These are phyloP conservation scores for Colletotrichum orbiculare DNA, from an alignment of 2,329 filamentous ascomycete species.

Conservation along the genomic window DNA sequence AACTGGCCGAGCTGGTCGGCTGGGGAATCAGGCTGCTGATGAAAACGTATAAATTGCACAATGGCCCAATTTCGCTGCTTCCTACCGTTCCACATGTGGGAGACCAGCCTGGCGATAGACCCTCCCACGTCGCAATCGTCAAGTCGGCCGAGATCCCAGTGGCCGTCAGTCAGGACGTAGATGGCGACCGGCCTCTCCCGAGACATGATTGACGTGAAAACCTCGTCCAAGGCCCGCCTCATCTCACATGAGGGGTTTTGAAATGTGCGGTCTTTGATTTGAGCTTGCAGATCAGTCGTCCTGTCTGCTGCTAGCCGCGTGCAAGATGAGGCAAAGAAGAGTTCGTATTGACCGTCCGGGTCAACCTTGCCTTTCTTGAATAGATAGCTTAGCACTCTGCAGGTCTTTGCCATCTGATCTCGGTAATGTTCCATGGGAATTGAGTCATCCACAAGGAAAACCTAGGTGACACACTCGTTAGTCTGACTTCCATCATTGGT, in stretches of 20 bases:
- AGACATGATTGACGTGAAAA: not conserved
- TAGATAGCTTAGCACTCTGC: not conserved
- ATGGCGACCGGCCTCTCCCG: not conserved
- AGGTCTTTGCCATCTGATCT: not conserved
- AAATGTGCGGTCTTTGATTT: not conserved
- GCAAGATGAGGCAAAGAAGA: not conserved
- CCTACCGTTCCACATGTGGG: not conserved
- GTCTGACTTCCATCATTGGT: not conserved
- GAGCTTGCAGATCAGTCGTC: not conserved
- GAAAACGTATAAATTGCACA: conserved; percentile 14
- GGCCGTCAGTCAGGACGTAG: conserved; percentile 9
- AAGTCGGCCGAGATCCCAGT: not conserved
- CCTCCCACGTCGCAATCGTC: not conserved
- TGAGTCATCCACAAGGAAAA: conserved; percentile 15
- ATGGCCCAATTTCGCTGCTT: conserved; percentile 1
- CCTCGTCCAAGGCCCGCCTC: not conserved
- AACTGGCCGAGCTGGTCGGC: not conserved
- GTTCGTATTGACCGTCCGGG: not conserved
- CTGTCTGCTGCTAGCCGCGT: not conserved
- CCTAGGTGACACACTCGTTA: not conserved
- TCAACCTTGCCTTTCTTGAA: conserved; percentile 3
- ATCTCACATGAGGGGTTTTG: not conserved
- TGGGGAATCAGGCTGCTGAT: no score
- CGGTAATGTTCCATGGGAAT: not conserved
- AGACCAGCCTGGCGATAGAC: not conserved